Base-by-base conservation (phyloP, 2,329 filamentous ascomycete species). In the Plenodomus lindquistii region DNA sequence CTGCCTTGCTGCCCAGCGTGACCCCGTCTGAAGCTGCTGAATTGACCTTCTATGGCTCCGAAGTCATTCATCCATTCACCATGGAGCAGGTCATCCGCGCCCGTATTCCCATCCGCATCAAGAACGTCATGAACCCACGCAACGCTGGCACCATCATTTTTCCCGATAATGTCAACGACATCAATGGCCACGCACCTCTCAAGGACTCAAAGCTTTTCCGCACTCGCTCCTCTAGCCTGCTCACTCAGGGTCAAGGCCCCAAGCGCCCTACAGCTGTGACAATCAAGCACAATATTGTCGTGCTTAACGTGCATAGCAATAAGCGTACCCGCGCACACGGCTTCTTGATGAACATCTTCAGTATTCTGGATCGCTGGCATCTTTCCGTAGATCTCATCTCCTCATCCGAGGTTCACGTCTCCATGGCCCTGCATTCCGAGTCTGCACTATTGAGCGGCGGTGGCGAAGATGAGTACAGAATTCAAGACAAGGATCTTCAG, bases 301-400 rank as follows among this genome's bases (percentile, higher is more conserved):
- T 99, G 58, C 90, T 99, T 66, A 99, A 99, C 75, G 91, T 99
- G 38, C 93, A 97, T 79, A 96, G 90, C 44, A 97, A 99, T 78
- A 96, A 96, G 78, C 87, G 93, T 56, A 95, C 93, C 8, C 88
- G 96, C 55, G 95, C 93, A 0, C 94, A 97, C 71, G 93, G 92
- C 37, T 99, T 99, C 76, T 88, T 99, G 65, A 93, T 92, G 41
- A 87, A 87, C 52, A 94, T 99, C 16, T 99, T 99, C 72, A 87
- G 85, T 50, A 94, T 96, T 50, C 82, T 99, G 37, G 89, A 97
- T 74, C 85, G 85, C 63, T 87, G 91, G 78, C 84, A 87, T 60
- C 83, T 99, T 50, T 95, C 90, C 0, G 94, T 99, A 40, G 94
- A 99, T 71, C 83, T 99, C 57, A 97, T 99, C 70, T 96, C 93